Percentiles rank a stretch among this genome's conserved stretches.
Conservation (phyloP, 148 eudicot species). For the Silene uniflora region DNA sequence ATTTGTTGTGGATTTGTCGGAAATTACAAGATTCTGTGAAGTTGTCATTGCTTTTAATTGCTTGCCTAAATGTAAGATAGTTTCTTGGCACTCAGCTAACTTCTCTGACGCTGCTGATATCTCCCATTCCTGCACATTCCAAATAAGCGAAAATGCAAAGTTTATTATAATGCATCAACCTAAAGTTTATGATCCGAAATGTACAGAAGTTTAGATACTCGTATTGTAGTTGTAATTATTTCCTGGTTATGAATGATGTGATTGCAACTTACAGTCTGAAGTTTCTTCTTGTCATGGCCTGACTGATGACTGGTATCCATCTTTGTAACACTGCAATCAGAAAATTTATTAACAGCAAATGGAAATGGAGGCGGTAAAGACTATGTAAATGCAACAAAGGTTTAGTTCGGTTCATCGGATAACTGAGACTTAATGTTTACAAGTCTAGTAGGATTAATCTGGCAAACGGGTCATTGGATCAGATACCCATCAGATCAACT, state of each 20-base stretch:
- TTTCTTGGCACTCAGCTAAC: slow-evolving; percentile 90
- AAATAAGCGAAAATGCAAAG: neutral
- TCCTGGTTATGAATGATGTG: neutral
- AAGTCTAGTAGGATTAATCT: no score
- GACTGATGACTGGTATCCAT: slow-evolving; percentile 28
- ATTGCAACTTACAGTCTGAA: slow-evolving; percentile 54
- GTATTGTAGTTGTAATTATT: neutral
- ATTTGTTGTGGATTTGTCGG: slow-evolving; percentile 33
- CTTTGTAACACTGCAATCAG: slow-evolving; percentile 37
- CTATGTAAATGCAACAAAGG: neutral
- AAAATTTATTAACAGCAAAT: slow-evolving; percentile 16
- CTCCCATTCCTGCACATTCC: slow-evolving; percentile 55
- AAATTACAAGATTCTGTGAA: slow-evolving; percentile 36
- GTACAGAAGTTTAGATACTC: neutral
- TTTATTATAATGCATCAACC: neutral
- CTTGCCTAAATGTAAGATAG: slow-evolving; percentile 68
- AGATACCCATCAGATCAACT: no score
- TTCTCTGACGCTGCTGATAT: slow-evolving; percentile 74
- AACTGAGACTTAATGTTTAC: no score
- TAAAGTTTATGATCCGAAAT: neutral
- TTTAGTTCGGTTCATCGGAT: neutral
- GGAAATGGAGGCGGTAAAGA: neutral
- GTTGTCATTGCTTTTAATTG: slow-evolving; percentile 70
- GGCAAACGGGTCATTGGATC: no score
- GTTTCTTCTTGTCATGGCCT: slow-evolving; percentile 41